phyloP scores from a whole-genome alignment of 2,329 filamentous ascomycete genomes.

The Teratosphaeria zuluensis region DNA sequence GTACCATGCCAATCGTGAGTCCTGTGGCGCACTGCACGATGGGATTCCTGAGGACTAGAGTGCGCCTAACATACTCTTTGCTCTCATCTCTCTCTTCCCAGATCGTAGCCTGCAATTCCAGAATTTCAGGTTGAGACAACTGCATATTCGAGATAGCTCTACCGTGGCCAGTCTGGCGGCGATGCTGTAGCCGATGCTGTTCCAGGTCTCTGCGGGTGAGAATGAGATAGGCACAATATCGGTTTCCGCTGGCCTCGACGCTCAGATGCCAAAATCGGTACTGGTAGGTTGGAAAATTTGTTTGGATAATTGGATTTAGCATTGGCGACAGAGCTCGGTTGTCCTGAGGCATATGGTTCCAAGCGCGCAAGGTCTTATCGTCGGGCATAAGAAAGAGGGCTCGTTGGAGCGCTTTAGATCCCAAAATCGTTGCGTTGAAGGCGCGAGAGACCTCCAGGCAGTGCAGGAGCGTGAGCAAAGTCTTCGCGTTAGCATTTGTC shows the following conservation, averaged over 20 bases:
- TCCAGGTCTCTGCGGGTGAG: conserved; percentile 14
- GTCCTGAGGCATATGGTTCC: not conserved
- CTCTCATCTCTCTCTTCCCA: conserved; percentile 19
- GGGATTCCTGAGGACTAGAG: conserved; percentile 8
- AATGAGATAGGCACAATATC: conserved; percentile 14
- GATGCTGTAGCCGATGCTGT: conserved; percentile 3
- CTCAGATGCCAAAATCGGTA: conserved; percentile 15
- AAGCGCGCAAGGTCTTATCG: conserved; percentile 2
- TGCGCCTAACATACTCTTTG: conserved; percentile 14
- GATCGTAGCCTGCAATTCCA: conserved; percentile 12
- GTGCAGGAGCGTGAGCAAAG: conserved; percentile 7
- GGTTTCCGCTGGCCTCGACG: conserved; percentile 6
- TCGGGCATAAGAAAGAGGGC: conserved; percentile 12
- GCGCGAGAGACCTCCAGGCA: conserved; percentile 9
- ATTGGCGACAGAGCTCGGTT: conserved; percentile 4
- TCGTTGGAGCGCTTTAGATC: conserved; percentile 8
- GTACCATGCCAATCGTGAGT: conserved; percentile 13
- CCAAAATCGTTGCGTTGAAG: conserved; percentile 10
- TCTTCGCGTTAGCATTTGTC: conserved; percentile 6
- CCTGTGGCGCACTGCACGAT: conserved; percentile 10
- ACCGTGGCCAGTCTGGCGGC: conserved; percentile 5
- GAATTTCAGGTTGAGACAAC: conserved; percentile 13
- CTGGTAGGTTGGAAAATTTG: conserved; percentile 13
- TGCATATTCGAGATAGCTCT: conserved; percentile 13
- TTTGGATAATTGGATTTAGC: conserved; percentile 14